Percentiles rank a stretch among this genome's conserved stretches.
Conservation (phyloP, 495 filamentous ascomycete species). For the Neurospora sp. region DNA sequence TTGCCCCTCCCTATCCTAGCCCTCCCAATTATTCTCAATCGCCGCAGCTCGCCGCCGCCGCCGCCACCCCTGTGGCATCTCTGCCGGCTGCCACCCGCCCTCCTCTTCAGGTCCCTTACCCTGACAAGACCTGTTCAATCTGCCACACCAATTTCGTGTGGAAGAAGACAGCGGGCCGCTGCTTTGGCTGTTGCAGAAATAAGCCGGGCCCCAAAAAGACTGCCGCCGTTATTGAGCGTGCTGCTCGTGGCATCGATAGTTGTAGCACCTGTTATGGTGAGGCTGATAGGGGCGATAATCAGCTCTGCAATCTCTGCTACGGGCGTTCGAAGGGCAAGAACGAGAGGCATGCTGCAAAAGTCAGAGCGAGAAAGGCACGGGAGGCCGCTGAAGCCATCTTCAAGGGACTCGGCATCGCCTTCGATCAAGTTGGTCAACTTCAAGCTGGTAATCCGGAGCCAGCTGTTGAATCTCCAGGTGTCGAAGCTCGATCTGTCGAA, state of each 20-base stretch:
- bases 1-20: background rate
- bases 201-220: background rate
- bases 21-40: background rate
- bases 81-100: background rate
- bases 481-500: background rate
- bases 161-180: background rate
- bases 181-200: background rate
- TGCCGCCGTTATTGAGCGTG: background rate
- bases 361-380: background rate
- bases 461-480: background rate
- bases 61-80: background rate
- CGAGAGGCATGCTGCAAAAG: background rate
- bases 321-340: background rate
- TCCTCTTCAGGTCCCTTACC: background rate
- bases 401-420: background rate
- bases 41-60: background rate
- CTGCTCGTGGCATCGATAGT: background rate
- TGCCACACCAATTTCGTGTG: background rate
- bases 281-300: background rate
- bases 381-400: background rate
- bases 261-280: background rate
- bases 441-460: background rate
- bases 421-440: background rate
- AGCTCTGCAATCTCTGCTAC: background rate
- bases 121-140: background rate